phyloP scores from a whole-genome alignment of 352 stramenopile genomes.

The Phytophthora citricola region DNA sequence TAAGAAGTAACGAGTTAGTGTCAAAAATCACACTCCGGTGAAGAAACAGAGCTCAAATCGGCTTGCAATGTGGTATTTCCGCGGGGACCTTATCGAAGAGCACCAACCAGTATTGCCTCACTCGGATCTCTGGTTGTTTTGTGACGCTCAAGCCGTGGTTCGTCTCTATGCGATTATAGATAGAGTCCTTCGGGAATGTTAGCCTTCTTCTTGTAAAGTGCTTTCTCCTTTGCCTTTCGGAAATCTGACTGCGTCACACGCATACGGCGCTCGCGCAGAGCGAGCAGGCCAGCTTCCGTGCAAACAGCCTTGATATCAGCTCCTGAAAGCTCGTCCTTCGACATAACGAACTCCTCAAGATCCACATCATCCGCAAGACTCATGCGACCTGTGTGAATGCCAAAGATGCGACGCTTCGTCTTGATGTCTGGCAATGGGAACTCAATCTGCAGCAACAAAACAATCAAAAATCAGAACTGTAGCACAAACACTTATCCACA shows the following conservation, averaged over 20 bases:
- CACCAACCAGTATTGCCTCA: constrained; percentile 4
- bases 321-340: constrained; percentile 99
- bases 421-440: constrained; percentile 99
- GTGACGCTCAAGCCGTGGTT: constrained; percentile 13
- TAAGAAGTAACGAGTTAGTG: constrained; percentile 26
- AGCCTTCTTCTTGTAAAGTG: constrained; percentile 99
- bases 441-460: constrained; percentile 93
- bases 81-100: constrained; percentile 27
- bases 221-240: constrained; percentile 99
- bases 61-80: constrained; percentile 31
- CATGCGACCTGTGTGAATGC: constrained; percentile 99
- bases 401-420: constrained; percentile 99
- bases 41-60: constrained; percentile 32
- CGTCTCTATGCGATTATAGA: constrained; percentile 85
- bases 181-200: constrained; percentile 99
- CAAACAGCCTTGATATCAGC: constrained; percentile 99
- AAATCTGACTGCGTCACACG: constrained; percentile 99
- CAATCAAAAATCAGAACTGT: constrained; percentile 14
- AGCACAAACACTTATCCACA: not conserved
- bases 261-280: constrained; percentile 99
- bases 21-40: constrained; percentile 20
- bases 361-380: constrained; percentile 98
- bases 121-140: constrained; percentile 4
- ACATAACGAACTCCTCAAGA: constrained; percentile 99
- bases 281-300: constrained; percentile 99